Evolutionary conservation across 2,329 filamentous ascomycete genomes (phyloP), one percentile per base, ranked within the genome.

Genomic region (Neonectria magnoliae): DNA sequence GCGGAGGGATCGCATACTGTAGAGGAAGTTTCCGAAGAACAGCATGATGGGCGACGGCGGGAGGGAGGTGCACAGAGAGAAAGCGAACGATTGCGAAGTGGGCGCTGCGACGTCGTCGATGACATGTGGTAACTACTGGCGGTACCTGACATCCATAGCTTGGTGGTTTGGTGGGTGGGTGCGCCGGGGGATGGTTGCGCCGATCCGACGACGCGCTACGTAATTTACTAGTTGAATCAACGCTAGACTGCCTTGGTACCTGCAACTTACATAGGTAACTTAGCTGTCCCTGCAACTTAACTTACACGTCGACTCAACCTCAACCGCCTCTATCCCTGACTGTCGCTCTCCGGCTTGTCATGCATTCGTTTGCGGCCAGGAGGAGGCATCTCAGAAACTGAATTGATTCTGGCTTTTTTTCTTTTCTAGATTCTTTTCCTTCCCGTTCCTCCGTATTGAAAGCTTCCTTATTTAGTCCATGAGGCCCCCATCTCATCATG

Each of bases 21-120:
- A 94, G 78, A 96, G 84, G 64, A 96, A 85, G 75, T 89, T 92
- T 58, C 86, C 86, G 68, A 88, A 82, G 82, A 94, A 87, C 69
- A 93, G 83, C 90, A 93, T 93, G 55, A 61, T 76, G 74, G 68
- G 60, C 67, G 59, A 68, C 25, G 25, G 27, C 13, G 57, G 41
- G 18, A 22, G 20, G 25, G 25, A 25, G 25, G 25, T 25, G 25
- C 25, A 25, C 25, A 14, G 27, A 20, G 18, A 27, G 47, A 33
- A 27, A 33, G n/a, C 18, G 10, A 22, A 50, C 38, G 45, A 36
- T 27, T 45, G 63, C 42, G 55, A 66, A 65, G 66, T 41, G 14
- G 25, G 36, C 22, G 55, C 38, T 25, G 55, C 20, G 42, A 44
- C 13, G 52, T 18, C 45, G 61, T 38, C 56, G 61, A 64, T 64